phyloP scores from a whole-genome alignment of 164 flowering plant genomes.

The Nelumbo lutea region DNA sequence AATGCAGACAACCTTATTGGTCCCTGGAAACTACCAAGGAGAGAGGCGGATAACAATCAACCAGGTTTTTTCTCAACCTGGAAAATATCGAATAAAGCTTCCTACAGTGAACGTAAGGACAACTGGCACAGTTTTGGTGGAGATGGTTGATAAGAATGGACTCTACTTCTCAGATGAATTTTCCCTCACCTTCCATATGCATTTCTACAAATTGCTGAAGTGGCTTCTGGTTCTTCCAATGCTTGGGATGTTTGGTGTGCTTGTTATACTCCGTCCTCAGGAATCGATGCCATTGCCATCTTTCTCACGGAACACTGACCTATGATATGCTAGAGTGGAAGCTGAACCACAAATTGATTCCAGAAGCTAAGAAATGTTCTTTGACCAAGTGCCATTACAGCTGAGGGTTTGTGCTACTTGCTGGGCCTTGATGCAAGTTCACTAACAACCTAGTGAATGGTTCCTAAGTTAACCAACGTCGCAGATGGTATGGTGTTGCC shows the following conservation, averaged over 20 bases:
- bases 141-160: conserved; percentile 92
- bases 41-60: conserved; percentile 69
- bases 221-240: conserved; percentile 97
- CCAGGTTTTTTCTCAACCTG: conserved; percentile 58
- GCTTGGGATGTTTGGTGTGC: conserved; percentile 94
- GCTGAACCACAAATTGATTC: too few species aligned
- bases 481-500: too few species aligned
- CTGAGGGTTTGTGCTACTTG: too few species aligned
- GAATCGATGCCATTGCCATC: conserved; percentile 92
- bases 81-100: conserved; percentile 66
- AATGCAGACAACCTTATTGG: conserved; percentile 69
- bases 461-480: too few species aligned
- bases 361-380: too few species aligned
- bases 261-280: conserved; percentile 90
- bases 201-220: conserved; percentile 85
- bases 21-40: conserved; percentile 98
- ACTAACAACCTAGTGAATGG: too few species aligned
- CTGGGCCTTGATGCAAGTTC: too few species aligned
- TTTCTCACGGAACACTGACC: conserved; percentile 84
- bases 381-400: too few species aligned
- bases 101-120: conserved; percentile 90
- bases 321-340: conserved; percentile 21
- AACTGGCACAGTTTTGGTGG: conserved; percentile 86
- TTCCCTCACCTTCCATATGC: conserved; percentile 93
- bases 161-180: conserved; percentile 88